These are phyloP conservation scores for Rhodosporidiobolus odoratus DNA, from an alignment of 768 basidiomycete genomes.

Conservation along the genomic window DNA sequence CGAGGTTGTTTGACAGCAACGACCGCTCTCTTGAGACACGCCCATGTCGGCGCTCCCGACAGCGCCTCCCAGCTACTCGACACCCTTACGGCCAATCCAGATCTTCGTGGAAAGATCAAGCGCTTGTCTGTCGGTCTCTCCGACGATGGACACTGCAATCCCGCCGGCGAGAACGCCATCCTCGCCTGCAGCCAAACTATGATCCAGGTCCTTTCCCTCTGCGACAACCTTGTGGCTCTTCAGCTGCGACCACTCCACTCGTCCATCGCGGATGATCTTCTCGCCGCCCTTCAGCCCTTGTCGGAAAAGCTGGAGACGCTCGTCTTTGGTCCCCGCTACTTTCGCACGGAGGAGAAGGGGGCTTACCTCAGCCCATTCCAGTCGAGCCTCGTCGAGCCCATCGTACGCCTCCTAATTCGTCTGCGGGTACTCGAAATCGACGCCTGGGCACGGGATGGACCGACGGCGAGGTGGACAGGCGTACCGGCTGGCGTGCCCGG, in stretches of 20 bases:
- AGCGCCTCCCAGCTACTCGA: background rate
- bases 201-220: background rate
- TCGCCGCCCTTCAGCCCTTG: background rate
- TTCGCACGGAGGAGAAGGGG: background rate
- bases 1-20: background rate
- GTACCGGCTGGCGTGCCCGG: background rate
- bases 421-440: background rate
- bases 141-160: background rate
- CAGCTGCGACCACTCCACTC: background rate
- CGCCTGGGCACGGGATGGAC: background rate
- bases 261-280: background rate
- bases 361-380: background rate
- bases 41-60: background rate
- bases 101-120: background rate
- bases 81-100: background rate
- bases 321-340: background rate
- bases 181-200: background rate
- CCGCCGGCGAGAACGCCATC: background rate
- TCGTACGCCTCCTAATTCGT: background rate
- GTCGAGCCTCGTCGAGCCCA: background rate
- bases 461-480: too few species aligned
- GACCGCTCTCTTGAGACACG: background rate
- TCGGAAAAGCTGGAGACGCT: background rate
- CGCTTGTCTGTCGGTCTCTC: background rate
- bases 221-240: background rate